A percentile compares a stretch with the other conserved stretches of the same genome.
Conservation (phyloP, 2,329 filamentous ascomycete species). For the Colletotrichum brevisporum region DNA sequence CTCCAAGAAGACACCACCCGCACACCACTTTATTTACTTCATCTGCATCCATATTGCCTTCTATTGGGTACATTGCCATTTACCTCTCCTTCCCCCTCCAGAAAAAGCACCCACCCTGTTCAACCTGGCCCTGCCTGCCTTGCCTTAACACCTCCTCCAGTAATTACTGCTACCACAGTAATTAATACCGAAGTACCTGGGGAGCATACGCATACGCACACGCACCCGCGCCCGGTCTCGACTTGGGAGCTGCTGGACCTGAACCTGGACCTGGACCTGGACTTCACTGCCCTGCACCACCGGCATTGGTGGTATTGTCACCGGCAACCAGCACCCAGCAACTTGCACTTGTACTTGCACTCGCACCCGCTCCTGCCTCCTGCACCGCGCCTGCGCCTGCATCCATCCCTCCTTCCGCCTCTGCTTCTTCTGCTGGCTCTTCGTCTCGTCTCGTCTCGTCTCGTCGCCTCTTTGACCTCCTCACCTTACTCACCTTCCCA, state of each 20-base stretch:
- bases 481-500: constrained; percentile 29
- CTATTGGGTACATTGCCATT: neutral
- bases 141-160: no score
- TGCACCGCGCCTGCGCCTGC: constrained; percentile 19
- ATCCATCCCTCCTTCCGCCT: neutral
- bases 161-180: no score
- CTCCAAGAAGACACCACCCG: neutral
- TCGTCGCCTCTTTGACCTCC: constrained; percentile 17
- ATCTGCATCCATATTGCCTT: constrained; percentile 2
- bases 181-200: no score
- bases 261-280: constrained; percentile 13
- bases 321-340: constrained; percentile 15
- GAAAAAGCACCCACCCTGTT: no score
- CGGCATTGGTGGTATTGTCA: constrained; percentile 13
- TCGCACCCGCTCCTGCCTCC: constrained; percentile 3
- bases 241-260: constrained; percentile 15
- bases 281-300: constrained; percentile 8
- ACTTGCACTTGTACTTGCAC: constrained; percentile 10
- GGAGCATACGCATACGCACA: neutral
- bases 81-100: neutral
- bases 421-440: constrained; percentile 2
- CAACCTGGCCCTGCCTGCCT: no score
- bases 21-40: constrained; percentile 4
- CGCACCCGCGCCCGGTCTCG: constrained; percentile 32
- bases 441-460: constrained; percentile 1